phyloP scores from a whole-genome alignment of 768 basidiomycete species.

The Harrya chromipes region DNA sequence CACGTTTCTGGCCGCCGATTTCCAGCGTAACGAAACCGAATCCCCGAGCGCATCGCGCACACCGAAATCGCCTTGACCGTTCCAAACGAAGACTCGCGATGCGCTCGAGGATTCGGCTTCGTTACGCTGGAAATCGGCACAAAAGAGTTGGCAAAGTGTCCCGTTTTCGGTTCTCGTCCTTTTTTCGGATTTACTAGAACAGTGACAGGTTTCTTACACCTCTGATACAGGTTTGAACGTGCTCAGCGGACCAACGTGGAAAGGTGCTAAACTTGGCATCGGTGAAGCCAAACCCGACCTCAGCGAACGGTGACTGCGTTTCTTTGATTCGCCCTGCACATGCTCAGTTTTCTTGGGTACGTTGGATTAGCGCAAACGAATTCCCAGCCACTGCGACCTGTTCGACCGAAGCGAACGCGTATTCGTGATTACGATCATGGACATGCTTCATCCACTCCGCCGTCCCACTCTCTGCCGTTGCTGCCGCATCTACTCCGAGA shows the following conservation, averaged over 20 bases:
- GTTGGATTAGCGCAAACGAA: conserved; percentile 15
- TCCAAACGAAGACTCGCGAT: conserved; percentile 61
- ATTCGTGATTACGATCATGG: conserved; percentile 35
- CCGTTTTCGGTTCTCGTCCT: background rate
- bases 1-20: conserved; percentile 70
- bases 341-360: background rate
- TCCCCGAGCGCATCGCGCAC: too few relatives aligned
- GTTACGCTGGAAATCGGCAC: conserved; percentile 66
- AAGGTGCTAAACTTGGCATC: conserved; percentile 79
- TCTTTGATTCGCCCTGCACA: background rate
- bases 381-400: conserved; percentile 26
- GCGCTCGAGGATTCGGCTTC: conserved; percentile 66
- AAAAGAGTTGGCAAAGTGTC: conserved; percentile 57
- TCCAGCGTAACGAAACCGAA: too few relatives aligned
- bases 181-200: background rate
- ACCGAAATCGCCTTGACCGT: conserved; percentile 67
- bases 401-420: conserved; percentile 41
- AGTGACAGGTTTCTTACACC: background rate
- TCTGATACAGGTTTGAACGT: conserved; percentile 59
- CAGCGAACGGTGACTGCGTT: conserved; percentile 47
- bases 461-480: conserved; percentile 57
- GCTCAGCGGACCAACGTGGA: conserved; percentile 82
- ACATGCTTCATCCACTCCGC: conserved; percentile 58
- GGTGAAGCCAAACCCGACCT: conserved; percentile 83
- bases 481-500: conserved; percentile 52